These are phyloP conservation scores for Cydonia oblonga DNA, from an alignment of 331 rosid species.

Conservation along the genomic window DNA sequence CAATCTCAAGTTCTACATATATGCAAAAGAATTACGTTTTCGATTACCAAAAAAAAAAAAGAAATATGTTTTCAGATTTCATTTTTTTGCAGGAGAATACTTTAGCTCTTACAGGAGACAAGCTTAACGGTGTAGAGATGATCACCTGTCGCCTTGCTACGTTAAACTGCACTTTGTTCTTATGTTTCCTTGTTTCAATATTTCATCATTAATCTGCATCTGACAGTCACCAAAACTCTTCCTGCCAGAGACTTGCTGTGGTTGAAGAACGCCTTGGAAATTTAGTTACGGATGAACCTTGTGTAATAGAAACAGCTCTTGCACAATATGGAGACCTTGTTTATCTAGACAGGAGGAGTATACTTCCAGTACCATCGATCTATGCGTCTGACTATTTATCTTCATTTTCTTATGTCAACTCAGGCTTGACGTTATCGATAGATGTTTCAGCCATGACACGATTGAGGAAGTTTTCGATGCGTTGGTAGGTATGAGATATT, in stretches of 20 bases:
- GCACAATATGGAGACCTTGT: slow-evolving; percentile 85
- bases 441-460: slow-evolving; percentile 74
- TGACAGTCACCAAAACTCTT: slow-evolving; percentile 18
- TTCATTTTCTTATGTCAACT: too few species aligned
- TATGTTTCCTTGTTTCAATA: neutral
- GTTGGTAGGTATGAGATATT: slow-evolving; percentile 52
- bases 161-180: slow-evolving; percentile 9
- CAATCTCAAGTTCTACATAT: neutral
- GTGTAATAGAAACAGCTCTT: slow-evolving; percentile 70
- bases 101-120: slow-evolving; percentile 93
- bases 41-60: neutral
- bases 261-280: slow-evolving; percentile 87
- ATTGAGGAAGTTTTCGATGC: slow-evolving; percentile 76
- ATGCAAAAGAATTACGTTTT: neutral
- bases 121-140: slow-evolving; percentile 95
- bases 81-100: slow-evolving; percentile 64
- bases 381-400: too few species aligned
- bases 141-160: slow-evolving; percentile 89
- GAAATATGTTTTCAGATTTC: neutral
- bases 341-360: slow-evolving; percentile 44
- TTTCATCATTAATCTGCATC: slow-evolving; percentile 1
- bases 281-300: slow-evolving; percentile 64
- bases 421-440: slow-evolving; percentile 62
- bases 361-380: too few species aligned
- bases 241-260: slow-evolving; percentile 54